Evolutionary conservation across 225 moss, liverwort and hornwort genomes (phyloP).

Genomic region (Straminergon stramineum): DNA sequence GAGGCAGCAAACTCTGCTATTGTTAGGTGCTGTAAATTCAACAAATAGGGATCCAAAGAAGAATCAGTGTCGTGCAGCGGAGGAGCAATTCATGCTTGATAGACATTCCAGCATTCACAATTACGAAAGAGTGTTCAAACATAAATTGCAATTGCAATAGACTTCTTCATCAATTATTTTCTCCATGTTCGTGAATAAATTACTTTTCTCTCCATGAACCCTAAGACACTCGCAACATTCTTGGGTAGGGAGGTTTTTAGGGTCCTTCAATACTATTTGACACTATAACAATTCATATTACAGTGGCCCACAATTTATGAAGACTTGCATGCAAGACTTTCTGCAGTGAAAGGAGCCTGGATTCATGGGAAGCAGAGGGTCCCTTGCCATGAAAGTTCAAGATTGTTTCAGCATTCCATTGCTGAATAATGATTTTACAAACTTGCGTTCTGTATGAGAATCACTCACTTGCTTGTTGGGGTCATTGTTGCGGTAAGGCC

Average conservation of each 20-base stretch:
- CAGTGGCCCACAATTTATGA: not conserved
- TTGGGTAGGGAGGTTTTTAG: not conserved
- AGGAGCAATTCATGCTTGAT: not conserved
- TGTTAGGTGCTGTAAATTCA: not conserved
- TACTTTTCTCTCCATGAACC: not conserved
- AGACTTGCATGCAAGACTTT: not conserved
- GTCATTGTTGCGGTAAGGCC: slow-evolving; percentile 63
- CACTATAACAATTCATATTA: not conserved
- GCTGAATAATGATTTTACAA: not conserved
- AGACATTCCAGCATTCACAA: not conserved
- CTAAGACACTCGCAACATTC: not conserved
- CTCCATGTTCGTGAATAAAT: not conserved
- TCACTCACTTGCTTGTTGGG: slow-evolving; percentile 31
- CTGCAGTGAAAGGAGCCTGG: not conserved
- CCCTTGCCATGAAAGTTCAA: not conserved
- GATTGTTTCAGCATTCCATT: not conserved
- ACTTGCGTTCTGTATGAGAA: not conserved
- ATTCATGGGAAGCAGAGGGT: not conserved
- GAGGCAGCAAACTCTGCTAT: not conserved
- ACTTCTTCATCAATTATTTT: not conserved
- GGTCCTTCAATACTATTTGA: not conserved
- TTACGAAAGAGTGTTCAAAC: not conserved
- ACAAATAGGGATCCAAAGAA: not conserved
- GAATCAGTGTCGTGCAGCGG: fast-evolving
- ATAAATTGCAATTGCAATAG: not conserved